Evolutionary conservation across 1,284 basidiomycete species (phyloP).

Genomic region (Rhizoctonia solani): DNA sequence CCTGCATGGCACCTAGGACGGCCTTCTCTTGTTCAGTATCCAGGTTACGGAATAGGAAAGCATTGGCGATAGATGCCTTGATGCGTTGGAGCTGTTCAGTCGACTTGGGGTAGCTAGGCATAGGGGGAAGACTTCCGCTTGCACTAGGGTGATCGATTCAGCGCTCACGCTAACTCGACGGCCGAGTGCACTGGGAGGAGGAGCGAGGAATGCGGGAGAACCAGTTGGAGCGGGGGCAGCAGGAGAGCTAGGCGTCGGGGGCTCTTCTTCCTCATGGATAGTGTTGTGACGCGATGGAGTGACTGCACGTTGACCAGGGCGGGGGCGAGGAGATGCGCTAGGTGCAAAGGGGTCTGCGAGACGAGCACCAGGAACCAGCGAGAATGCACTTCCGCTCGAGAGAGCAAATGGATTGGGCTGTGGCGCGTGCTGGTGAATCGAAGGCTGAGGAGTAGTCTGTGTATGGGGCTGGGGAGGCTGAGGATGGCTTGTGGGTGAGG

Average conservation of each 20-base stretch:
- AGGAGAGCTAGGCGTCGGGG: conserved; percentile 27
- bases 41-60: conserved; percentile 94
- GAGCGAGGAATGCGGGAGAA: conserved; percentile 64
- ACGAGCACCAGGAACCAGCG: conserved; percentile 23
- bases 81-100: conserved; percentile 87
- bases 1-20: conserved; percentile 95
- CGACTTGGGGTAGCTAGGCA: conserved; percentile 79
- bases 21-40: conserved; percentile 95
- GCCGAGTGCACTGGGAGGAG: conserved; percentile 74
- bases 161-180: conserved; percentile 94
- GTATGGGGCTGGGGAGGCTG: conserved; percentile 49
- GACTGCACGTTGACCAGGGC: conserved; percentile 50
- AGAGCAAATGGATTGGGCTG: conserved; percentile 30
- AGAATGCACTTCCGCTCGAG: conserved; percentile 25
- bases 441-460: conserved; percentile 49
- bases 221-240: conserved; percentile 31
- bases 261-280: conserved; percentile 36
- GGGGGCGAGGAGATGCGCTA: conserved; percentile 29
- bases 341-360: conserved; percentile 21
- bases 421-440: conserved; percentile 43
- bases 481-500: conserved; percentile 19
- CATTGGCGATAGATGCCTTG: conserved; percentile 81
- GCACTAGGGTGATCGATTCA: conserved; percentile 89
- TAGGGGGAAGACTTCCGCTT: conserved; percentile 60
- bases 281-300: conserved; percentile 38